Evolutionary conservation across 306 rosid species (phyloP).

Genomic region (Argentina anserina): DNA sequence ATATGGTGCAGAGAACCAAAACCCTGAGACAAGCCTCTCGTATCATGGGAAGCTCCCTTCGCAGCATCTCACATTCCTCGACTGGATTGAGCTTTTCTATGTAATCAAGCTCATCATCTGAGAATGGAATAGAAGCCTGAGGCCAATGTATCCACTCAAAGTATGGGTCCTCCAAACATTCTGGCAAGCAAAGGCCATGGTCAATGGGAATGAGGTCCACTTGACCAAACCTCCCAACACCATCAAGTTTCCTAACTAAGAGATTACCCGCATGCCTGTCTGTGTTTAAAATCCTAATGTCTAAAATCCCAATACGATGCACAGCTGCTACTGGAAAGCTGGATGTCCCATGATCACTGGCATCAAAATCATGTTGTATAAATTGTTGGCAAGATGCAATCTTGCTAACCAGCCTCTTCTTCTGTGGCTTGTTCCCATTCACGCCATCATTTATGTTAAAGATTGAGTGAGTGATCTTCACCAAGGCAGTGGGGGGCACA

Average conservation of each 20-base stretch:
- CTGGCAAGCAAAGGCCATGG: slow-evolving; percentile 97
- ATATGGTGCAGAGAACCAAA: slow-evolving; percentile 80
- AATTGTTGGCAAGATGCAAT: slow-evolving; percentile 90
- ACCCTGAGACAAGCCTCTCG: slow-evolving; percentile 94
- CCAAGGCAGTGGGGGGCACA: slow-evolving; percentile 93
- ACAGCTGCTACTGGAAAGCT: slow-evolving; percentile 87
- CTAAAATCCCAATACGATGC: slow-evolving; percentile 95
- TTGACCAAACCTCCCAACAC: slow-evolving; percentile 76
- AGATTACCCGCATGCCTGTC: slow-evolving; percentile 98
- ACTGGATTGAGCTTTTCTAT: slow-evolving; percentile 54
- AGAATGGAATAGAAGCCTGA: slow-evolving; percentile 90
- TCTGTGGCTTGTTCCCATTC: slow-evolving; percentile 55
- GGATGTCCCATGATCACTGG: slow-evolving; percentile 97
- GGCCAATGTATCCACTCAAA: slow-evolving; percentile 99
- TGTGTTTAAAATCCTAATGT: slow-evolving; percentile 91
- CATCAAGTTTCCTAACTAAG: slow-evolving; percentile 78
- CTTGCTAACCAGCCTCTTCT: slow-evolving; percentile 81
- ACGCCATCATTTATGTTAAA: slow-evolving; percentile 91
- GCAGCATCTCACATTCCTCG: slow-evolving; percentile 68
- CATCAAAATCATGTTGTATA: slow-evolving; percentile 94
- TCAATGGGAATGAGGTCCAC: slow-evolving; percentile 95
- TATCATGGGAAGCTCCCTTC: slow-evolving; percentile 85
- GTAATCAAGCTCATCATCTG: slow-evolving; percentile 87
- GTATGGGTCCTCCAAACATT: slow-evolving; percentile 90
- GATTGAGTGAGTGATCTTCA: slow-evolving; percentile 92